Percentiles rank a stretch among this genome's conserved stretches.
These are phyloP conservation scores for Sporothrix mexicana DNA, from an alignment of 2,329 filamentous ascomycete species.

Conservation along the genomic window DNA sequence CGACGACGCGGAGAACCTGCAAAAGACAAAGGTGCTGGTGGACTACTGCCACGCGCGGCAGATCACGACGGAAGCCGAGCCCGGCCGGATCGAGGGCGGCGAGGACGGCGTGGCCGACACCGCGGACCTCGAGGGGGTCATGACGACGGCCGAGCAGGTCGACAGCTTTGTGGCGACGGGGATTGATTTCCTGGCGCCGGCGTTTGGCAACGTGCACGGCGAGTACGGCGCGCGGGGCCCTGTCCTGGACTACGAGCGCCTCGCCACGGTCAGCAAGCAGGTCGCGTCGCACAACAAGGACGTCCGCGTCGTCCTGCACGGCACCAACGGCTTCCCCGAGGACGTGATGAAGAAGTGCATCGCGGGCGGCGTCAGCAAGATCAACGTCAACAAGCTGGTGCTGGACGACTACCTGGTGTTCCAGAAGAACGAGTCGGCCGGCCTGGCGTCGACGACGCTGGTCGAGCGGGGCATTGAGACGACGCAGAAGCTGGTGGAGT, in stretches of 20 bases:
- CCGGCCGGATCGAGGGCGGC: constrained; percentile 65
- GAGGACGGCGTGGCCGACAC: constrained; percentile 68
- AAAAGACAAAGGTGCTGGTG: constrained; percentile 65
- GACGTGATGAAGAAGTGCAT: constrained; percentile 60
- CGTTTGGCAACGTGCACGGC: constrained; percentile 70
- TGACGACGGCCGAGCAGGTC: constrained; percentile 66
- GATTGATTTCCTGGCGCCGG: constrained; percentile 68
- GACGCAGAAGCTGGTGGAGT: constrained; percentile 51
- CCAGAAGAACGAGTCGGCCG: constrained; percentile 27
- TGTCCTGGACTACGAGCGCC: constrained; percentile 58
- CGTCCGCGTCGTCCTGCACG: constrained; percentile 39
- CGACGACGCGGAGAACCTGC: constrained; percentile 72
- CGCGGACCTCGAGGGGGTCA: constrained; percentile 46
- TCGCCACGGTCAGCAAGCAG: constrained; percentile 50
- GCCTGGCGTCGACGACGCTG: constrained; percentile 44
- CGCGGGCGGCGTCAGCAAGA: constrained; percentile 57
- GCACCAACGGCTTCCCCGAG: constrained; percentile 43
- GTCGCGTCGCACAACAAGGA: constrained; percentile 26
- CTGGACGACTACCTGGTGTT: constrained; percentile 29
- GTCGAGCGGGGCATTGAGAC: constrained; percentile 55
- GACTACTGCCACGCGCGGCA: constrained; percentile 66
- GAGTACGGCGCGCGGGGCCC: constrained; percentile 64
- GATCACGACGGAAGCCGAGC: constrained; percentile 72
- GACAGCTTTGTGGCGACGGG: constrained; percentile 65
- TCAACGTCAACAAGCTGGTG: constrained; percentile 58